Evolutionary conservation across 352 stramenopile species (phyloP).

Genomic region (Phytophthora parvispora): DNA sequence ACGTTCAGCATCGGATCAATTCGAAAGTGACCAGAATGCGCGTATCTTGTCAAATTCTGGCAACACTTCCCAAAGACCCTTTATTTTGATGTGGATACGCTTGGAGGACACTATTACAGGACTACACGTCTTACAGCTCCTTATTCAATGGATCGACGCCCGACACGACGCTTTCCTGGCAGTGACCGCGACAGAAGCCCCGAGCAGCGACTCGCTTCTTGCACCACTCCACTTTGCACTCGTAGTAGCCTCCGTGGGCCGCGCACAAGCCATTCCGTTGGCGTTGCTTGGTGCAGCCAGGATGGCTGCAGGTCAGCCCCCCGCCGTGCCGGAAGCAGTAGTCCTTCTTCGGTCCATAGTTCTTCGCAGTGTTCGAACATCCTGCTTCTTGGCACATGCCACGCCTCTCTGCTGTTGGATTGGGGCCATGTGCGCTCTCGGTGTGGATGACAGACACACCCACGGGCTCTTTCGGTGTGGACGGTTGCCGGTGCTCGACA

Average conservation of each 20-base stretch:
- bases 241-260: not conserved
- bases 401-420: not conserved
- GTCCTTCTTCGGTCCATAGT: not conserved
- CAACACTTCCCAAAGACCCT: too few relatives aligned
- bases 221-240: conserved; percentile 6
- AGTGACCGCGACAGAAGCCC: not conserved
- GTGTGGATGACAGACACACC: not conserved
- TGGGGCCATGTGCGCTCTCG: not conserved
- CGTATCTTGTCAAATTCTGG: not conserved
- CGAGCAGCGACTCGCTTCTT: not conserved
- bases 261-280: not conserved
- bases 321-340: conserved; percentile 12
- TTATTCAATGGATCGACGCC: not conserved
- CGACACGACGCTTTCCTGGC: not conserved
- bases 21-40: not conserved
- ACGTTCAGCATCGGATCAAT: conserved; percentile 3
- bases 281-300: not conserved
- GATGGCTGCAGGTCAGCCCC: not conserved
- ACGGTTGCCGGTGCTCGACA: not conserved
- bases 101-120: too few relatives aligned
- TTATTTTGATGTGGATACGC: not conserved
- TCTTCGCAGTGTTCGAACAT: not conserved
- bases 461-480: not conserved
- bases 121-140: not conserved
- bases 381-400: not conserved